phyloP scores from a whole-genome alignment of 2,329 filamentous ascomycete genomes.

The Cordyceps militaris region DNA sequence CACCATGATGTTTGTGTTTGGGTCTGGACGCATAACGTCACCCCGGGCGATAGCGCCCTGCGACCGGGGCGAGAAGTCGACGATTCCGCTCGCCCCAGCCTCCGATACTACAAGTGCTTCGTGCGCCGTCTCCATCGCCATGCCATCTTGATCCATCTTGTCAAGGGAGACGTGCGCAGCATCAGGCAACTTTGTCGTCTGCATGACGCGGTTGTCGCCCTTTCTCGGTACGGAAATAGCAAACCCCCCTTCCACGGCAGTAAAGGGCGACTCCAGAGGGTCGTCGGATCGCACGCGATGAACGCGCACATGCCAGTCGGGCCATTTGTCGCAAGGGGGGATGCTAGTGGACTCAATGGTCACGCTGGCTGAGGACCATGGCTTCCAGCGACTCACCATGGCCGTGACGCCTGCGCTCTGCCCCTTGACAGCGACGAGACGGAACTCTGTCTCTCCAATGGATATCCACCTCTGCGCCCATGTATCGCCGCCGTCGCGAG shows the following conservation, averaged over 20 bases:
- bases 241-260: slow-evolving; percentile 20
- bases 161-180: background rate
- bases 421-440: background rate
- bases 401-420: background rate
- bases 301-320: slow-evolving; percentile 27
- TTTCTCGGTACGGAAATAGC: slow-evolving; percentile 14
- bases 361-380: slow-evolving; percentile 18
- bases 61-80: slow-evolving; percentile 2
- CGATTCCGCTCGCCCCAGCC: slow-evolving; percentile 15
- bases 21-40: slow-evolving; percentile 19
- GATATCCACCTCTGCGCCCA: slow-evolving; percentile 27
- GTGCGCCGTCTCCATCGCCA: slow-evolving; percentile 3
- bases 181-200: background rate
- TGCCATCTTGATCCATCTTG: background rate
- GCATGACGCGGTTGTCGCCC: background rate
- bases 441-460: slow-evolving; percentile 9
- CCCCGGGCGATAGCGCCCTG: background rate
- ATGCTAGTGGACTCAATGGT: slow-evolving; percentile 23
- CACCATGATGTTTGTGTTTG: slow-evolving; percentile 21
- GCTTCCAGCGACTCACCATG: background rate
- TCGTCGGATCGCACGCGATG: slow-evolving; percentile 17
- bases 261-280: background rate
- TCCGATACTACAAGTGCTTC: slow-evolving; percentile 12
- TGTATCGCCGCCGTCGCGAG: slow-evolving; percentile 24
- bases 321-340: slow-evolving; percentile 25